Conservation (phyloP, 495 filamentous ascomycete species). For the Hyaloscypha bicolor region DNA sequence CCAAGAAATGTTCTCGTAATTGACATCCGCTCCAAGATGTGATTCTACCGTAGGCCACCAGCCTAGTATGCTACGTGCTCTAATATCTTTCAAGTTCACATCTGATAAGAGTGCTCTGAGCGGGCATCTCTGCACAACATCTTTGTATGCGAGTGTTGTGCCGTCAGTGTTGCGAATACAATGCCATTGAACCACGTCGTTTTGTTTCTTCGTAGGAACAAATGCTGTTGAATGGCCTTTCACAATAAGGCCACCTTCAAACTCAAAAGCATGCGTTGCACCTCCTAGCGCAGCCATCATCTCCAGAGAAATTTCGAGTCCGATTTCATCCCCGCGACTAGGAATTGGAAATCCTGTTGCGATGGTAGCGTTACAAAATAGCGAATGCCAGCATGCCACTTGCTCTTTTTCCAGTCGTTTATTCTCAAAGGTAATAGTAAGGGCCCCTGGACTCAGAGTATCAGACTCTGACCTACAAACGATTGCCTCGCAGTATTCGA, state of each 20-base stretch:
- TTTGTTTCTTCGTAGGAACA: constrained; percentile 14
- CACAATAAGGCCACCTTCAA: constrained; percentile 20
- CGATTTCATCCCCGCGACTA: constrained; percentile 17
- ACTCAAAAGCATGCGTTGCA: constrained; percentile 18
- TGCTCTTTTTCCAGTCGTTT: background rate
- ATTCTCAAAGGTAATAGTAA: background rate
- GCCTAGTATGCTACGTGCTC: too few relatives aligned
- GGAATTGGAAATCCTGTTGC: constrained; percentile 22
- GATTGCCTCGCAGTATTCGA: background rate
- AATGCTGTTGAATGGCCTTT: constrained; percentile 27
- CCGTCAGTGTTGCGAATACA: constrained; percentile 10
- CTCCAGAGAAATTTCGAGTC: constrained; percentile 25
- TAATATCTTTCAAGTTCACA: too few relatives aligned
- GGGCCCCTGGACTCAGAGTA: background rate
- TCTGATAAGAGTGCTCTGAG: too few relatives aligned
- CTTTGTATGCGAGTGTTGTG: too few relatives aligned
- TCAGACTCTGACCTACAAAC: background rate
- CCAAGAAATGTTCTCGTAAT: too few relatives aligned
- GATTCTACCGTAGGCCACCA: too few relatives aligned
- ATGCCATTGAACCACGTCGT: constrained; percentile 27
- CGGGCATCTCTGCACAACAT: too few relatives aligned
- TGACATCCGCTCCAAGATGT: too few relatives aligned
- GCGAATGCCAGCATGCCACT: background rate
- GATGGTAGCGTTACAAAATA: constrained; percentile 11
- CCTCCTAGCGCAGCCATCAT: constrained; percentile 23